Evolutionary conservation across 352 stramenopile species (phyloP).

Genomic region (Globisporangium acanthophoron): DNA sequence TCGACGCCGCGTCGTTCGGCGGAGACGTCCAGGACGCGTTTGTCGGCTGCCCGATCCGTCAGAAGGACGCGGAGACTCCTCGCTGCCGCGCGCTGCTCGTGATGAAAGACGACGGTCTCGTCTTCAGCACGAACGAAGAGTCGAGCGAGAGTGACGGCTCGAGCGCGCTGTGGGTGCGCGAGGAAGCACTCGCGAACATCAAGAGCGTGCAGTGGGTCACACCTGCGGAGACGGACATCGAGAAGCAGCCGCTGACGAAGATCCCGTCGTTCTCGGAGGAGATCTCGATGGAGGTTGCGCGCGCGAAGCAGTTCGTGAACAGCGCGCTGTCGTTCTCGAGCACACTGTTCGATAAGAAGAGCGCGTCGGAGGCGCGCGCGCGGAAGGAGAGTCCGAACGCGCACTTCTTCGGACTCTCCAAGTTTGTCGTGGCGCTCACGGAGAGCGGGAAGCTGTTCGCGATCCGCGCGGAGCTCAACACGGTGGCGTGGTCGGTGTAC

Average conservation of each 20-base stretch:
- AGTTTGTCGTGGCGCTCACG: constrained; percentile 72
- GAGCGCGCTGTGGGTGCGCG: constrained; percentile 65
- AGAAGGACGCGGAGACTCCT: constrained; percentile 37
- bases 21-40: constrained; percentile 44
- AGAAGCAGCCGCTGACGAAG: constrained; percentile 62
- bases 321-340: constrained; percentile 42
- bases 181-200: constrained; percentile 74
- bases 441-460: constrained; percentile 78
- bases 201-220: constrained; percentile 77
- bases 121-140: constrained; percentile 69
- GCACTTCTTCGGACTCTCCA: constrained; percentile 81
- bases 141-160: not conserved
- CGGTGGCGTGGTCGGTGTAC: constrained; percentile 63
- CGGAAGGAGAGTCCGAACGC: constrained; percentile 58
- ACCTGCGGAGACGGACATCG: constrained; percentile 66
- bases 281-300: constrained; percentile 49
- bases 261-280: constrained; percentile 76
- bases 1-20: constrained; percentile 50
- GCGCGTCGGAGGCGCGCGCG: constrained; percentile 20
- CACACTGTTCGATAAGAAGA: constrained; percentile 43
- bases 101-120: constrained; percentile 62
- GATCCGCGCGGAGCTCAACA: constrained; percentile 69
- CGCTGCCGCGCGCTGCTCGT: constrained; percentile 58
- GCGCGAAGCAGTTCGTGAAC: constrained; percentile 41
- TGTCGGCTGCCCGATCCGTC: constrained; percentile 45